A percentile compares a stretch with the other conserved stretches of the same genome.
These are phyloP conservation scores for Sporothrix curviconia DNA, from an alignment of 2,329 filamentous ascomycete genomes.

Conservation along the genomic window DNA sequence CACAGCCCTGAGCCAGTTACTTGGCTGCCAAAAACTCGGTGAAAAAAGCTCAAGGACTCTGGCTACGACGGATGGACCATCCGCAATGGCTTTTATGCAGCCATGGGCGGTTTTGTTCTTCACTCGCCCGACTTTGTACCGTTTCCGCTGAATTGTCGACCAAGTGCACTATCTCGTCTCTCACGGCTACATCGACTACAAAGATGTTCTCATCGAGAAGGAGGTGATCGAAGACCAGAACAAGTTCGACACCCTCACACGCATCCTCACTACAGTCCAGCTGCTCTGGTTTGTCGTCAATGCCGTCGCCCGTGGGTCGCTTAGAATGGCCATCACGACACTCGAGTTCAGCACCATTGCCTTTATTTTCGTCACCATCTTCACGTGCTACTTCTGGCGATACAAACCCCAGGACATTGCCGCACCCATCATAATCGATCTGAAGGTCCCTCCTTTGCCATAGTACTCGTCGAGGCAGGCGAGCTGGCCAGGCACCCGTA, in stretches of 20 bases:
- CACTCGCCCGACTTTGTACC: constrained; percentile 23
- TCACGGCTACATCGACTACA: constrained; percentile 24
- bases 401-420: neutral
- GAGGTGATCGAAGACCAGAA: constrained; percentile 27
- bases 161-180: constrained; percentile 27
- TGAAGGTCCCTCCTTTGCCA: neutral
- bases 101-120: constrained; percentile 35
- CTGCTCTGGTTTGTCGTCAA: constrained; percentile 23
- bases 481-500: neutral
- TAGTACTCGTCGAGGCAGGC: neutral
- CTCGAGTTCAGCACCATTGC: constrained; percentile 25
- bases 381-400: constrained; percentile 1
- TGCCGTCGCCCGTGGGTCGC: constrained; percentile 18
- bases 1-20: constrained; percentile 31
- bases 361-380: constrained; percentile 17
- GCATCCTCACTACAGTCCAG: constrained; percentile 22
- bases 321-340: constrained; percentile 23
- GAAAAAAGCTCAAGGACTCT: constrained; percentile 18
- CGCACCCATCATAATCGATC: neutral
- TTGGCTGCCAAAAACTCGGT: constrained; percentile 25
- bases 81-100: constrained; percentile 33
- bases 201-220: constrained; percentile 16
- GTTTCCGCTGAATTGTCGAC: constrained; percentile 33
- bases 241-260: constrained; percentile 25
- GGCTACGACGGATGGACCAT: constrained; percentile 28